phyloP scores from a whole-genome alignment of 2,329 filamentous ascomycete species.

The Fusarium coicis region DNA sequence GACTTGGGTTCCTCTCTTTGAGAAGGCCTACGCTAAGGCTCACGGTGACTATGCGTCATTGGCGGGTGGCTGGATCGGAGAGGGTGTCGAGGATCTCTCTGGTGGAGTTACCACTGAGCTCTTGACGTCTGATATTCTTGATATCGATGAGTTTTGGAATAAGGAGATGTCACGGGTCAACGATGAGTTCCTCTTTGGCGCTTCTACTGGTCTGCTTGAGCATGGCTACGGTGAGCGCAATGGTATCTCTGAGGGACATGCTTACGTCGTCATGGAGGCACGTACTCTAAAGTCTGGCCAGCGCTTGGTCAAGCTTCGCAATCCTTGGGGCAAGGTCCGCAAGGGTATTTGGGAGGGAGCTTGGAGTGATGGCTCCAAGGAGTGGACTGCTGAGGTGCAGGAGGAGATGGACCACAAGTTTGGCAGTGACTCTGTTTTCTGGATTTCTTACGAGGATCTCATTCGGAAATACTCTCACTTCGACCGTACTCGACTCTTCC shows the following conservation, averaged over 20 bases:
- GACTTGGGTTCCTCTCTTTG: constrained; percentile 82
- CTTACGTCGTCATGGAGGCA: constrained; percentile 70
- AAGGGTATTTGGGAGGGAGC: constrained; percentile 70
- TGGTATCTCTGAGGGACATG: constrained; percentile 68
- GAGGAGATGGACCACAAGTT: constrained; percentile 68
- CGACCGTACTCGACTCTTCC: constrained; percentile 71
- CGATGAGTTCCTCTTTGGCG: constrained; percentile 81
- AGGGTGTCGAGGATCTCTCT: constrained; percentile 68
- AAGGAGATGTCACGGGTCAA: constrained; percentile 85
- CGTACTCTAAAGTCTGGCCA: constrained; percentile 62
- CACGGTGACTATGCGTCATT: constrained; percentile 82
- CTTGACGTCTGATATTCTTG: constrained; percentile 75
- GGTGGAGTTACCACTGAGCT: constrained; percentile 78
- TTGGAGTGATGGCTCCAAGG: constrained; percentile 69
- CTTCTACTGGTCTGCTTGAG: constrained; percentile 71
- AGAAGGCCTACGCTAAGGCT: constrained; percentile 87
- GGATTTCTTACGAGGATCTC: constrained; percentile 72
- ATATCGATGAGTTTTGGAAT: constrained; percentile 85
- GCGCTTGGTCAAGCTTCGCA: constrained; percentile 67
- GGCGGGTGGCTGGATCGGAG: constrained; percentile 75
- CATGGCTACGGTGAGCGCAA: constrained; percentile 69
- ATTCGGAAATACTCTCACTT: constrained; percentile 71
- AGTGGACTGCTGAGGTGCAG: constrained; percentile 69
- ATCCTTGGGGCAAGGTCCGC: constrained; percentile 69
- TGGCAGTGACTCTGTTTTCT: constrained; percentile 71